Base-by-base conservation (phyloP, 2,329 filamentous ascomycete species). In the Thelonectria blattea region DNA sequence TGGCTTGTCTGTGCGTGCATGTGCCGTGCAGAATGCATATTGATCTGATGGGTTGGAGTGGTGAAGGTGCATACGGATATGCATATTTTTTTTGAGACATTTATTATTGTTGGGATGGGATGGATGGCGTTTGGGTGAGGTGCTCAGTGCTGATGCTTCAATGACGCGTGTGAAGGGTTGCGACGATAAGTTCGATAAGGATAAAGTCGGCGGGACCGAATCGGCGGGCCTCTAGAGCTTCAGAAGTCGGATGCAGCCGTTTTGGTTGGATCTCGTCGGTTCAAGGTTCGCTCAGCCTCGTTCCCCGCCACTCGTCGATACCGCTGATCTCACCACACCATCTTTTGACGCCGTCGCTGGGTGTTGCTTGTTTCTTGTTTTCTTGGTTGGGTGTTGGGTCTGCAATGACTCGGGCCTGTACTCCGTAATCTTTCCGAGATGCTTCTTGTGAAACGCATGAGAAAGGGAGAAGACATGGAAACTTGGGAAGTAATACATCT, bases 261-360 rank as follows among this genome's bases (percentile, higher is more conserved):
- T 46, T 12, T 46, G 20, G 20, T 24, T 46, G 42, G 42, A 22
- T 24, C 18, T 46, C 17, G 18, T 27, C 18, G 42, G 42, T 46
- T 46, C 42, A 46, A 46, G 20, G 42, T 46, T 46, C 42, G 18
- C 42, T 46, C 42, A 46, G 42, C 42, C 42, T 46, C 42, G 14
- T 46, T 46, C 41, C 41, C 17, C 41, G 41, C 41, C 41, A 20
- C 41, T 9, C n/a, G 27, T 6, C 5, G 37, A 41, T 11, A 17
- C 12, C n/a, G 37, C 37, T 15, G 37, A 15, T 14, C 37, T 10
- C 5, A 41, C 37, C 37, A 41, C 14, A 10, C 5, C 27, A 30
- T 24, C 27, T 30, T 30, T 30, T 30, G 27, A 30, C 27, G 27
- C 14, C 14, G 2, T 17, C 14, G 14, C 37, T 41, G 17, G 6